phyloP scores from a whole-genome alignment of 805 yeast species.

The Yamadazyma nakazawae region DNA sequence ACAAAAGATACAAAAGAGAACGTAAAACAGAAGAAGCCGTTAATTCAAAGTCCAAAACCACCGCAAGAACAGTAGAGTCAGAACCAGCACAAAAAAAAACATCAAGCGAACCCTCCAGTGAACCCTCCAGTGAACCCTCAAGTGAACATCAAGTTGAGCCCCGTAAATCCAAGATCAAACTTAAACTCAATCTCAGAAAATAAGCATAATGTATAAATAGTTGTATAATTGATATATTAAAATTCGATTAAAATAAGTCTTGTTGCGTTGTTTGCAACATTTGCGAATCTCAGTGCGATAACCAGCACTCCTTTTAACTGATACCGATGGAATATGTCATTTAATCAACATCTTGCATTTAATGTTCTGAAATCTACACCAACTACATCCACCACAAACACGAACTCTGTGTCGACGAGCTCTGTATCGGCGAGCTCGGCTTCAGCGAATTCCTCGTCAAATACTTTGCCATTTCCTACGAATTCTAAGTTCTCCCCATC shows the following conservation, averaged over 20 bases:
- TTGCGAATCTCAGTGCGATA: background rate
- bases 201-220: constrained; percentile 3
- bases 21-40: background rate
- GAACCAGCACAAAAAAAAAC: background rate
- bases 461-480: background rate
- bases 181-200: constrained; percentile 7
- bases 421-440: background rate
- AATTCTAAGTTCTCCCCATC: background rate
- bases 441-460: background rate
- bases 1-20: background rate
- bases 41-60: background rate
- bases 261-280: too few species aligned
- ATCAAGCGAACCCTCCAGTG: background rate
- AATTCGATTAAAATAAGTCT: background rate
- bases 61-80: background rate
- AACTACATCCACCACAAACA: constrained; percentile 25
- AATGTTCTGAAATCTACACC: constrained; percentile 38
- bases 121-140: background rate
- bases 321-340: constrained; percentile 21
- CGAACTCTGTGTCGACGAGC: constrained; percentile 1
- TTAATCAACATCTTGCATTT: constrained; percentile 27
- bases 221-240: background rate
- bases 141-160: background rate
- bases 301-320: background rate
- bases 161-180: constrained; percentile 5